Conservation (phyloP, 2,329 filamentous ascomycete species). For the Lachnellula hyalina region DNA sequence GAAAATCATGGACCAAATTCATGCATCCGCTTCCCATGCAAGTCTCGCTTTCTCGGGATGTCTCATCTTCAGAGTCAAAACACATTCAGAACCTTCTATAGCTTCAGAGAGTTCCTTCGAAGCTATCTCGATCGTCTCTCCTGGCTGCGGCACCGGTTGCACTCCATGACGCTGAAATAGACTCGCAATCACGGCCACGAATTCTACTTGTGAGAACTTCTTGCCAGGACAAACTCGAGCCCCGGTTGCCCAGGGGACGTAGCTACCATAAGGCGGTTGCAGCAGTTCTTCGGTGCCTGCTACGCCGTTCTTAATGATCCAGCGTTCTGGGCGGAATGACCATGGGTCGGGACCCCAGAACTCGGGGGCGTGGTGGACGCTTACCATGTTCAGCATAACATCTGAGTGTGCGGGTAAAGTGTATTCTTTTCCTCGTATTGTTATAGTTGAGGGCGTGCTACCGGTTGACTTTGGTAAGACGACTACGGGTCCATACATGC, state of each 20-base stretch:
- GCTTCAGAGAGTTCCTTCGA: neutral
- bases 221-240: conserved; percentile 13
- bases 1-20: neutral
- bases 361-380: neutral
- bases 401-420: neutral
- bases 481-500: neutral
- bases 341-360: neutral
- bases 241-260: conserved; percentile 13
- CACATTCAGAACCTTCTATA: conserved; percentile 1
- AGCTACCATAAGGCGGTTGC: conserved; percentile 4
- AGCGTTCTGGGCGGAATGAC: neutral
- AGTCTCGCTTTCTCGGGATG: neutral
- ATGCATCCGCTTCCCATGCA: neutral
- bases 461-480: neutral
- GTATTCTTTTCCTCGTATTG: neutral
- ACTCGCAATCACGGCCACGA: conserved; percentile 8
- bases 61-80: conserved; percentile 8
- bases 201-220: conserved; percentile 16
- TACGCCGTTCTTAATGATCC: neutral
- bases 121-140: conserved; percentile 1
- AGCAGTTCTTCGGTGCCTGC: neutral
- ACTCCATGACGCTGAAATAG: conserved; percentile 3
- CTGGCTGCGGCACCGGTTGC: neutral
- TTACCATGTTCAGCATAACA: neutral
- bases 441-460: neutral